These are phyloP conservation scores for Trichophaea hybrida DNA, from an alignment of 2,329 filamentous ascomycete species.

Conservation along the genomic window DNA sequence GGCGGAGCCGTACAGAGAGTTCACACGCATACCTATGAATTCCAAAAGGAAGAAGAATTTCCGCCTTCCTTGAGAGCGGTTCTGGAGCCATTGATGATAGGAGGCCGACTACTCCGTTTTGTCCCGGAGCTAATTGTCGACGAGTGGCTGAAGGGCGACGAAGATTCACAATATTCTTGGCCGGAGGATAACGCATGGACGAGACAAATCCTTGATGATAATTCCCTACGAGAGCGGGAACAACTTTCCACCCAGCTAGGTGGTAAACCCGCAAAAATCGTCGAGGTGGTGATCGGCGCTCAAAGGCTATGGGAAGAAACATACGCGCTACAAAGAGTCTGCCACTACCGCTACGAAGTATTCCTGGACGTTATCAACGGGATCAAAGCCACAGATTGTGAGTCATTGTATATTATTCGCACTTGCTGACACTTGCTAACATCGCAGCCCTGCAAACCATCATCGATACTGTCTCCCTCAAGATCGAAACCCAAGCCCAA, in stretches of 20 bases:
- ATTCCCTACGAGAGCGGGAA: neutral
- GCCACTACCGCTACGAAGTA: constrained; percentile 17
- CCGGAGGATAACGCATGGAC: neutral
- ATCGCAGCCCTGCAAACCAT: neutral
- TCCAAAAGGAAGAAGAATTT: neutral
- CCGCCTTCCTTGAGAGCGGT: constrained; percentile 6
- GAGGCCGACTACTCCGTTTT: neutral
- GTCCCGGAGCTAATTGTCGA: constrained; percentile 1
- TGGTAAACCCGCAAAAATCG: constrained; percentile 7
- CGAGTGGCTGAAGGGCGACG: neutral
- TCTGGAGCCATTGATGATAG: neutral
- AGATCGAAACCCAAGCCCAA: neutral
- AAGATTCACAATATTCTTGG: neutral
- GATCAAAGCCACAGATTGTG: neutral
- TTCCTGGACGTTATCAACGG: constrained; percentile 5
- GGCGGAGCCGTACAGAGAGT: constrained; percentile 7
- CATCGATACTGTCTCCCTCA: neutral
- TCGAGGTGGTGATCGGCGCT: constrained; percentile 15
- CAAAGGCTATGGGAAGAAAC: constrained; percentile 20
- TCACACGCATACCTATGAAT: constrained; percentile 6
- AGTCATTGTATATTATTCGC: neutral
- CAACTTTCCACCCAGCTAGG: neutral
- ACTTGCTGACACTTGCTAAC: neutral
- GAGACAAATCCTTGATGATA: no score
- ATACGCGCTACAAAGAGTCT: constrained; percentile 17